Percentiles rank a stretch among this genome's conserved stretches.
These are phyloP conservation scores for Pythium sukuiense DNA, from an alignment of 352 stramenopile genomes.

Conservation along the genomic window DNA sequence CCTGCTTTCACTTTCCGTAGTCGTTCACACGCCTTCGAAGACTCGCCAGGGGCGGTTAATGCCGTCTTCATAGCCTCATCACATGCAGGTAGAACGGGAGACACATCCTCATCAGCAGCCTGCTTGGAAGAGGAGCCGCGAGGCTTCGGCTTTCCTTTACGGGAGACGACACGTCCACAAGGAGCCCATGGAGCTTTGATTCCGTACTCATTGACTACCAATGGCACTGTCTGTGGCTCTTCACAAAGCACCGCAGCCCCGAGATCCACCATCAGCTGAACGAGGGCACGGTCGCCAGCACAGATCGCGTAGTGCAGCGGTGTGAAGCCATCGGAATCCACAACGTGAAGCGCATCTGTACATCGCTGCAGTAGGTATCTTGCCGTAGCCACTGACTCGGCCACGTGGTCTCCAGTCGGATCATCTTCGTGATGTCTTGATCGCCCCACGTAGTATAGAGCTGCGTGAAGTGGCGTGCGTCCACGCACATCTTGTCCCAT, in stretches of 20 bases:
- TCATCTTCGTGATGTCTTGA: background rate
- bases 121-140: background rate
- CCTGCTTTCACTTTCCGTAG: constrained; percentile 20
- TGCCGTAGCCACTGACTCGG: constrained; percentile 15
- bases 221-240: background rate
- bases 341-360: constrained; percentile 35
- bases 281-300: constrained; percentile 32
- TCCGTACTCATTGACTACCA: background rate
- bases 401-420: background rate
- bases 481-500: constrained; percentile 40
- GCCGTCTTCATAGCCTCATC: too few species aligned
- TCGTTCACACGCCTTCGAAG: constrained; percentile 19
- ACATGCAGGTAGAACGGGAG: background rate
- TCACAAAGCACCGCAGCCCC: constrained; percentile 34
- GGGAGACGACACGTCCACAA: background rate
- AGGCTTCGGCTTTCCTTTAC: background rate
- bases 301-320: constrained; percentile 53
- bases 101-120: background rate
- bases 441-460: background rate
- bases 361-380: constrained; percentile 35
- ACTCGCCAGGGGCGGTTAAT: background rate
- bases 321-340: constrained; percentile 38
- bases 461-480: constrained; percentile 41
- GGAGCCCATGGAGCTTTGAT: background rate
- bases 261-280: constrained; percentile 41